phyloP scores from a whole-genome alignment of 768 basidiomycete species.

The Imleria badia region DNA sequence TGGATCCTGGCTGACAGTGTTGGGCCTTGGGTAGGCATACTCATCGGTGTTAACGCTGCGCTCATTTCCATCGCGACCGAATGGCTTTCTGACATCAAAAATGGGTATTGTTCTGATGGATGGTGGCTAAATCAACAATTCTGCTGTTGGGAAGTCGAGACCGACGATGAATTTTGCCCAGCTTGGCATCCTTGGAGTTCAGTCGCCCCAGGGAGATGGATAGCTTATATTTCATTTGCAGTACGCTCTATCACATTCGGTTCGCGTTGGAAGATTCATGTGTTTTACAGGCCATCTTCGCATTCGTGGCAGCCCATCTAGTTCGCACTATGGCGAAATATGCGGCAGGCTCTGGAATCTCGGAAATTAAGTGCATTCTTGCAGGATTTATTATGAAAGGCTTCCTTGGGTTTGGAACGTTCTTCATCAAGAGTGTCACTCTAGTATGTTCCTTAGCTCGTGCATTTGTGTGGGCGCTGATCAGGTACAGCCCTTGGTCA shows the following conservation, averaged over 20 bases:
- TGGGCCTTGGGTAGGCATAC: constrained; percentile 55
- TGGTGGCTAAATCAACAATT: constrained; percentile 99
- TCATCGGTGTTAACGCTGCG: constrained; percentile 93
- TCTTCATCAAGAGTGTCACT: constrained; percentile 91
- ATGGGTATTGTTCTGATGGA: constrained; percentile 93
- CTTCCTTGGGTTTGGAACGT: constrained; percentile 85
- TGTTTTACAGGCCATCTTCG: constrained; percentile 63
- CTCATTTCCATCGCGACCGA: constrained; percentile 93
- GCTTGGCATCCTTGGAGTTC: constrained; percentile 93
- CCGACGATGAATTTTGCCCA: constrained; percentile 77
- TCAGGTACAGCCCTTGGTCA: constrained; percentile 78
- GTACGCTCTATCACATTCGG: constrained; percentile 46
- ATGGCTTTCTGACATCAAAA: constrained; percentile 97
- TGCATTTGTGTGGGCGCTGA: constrained; percentile 10
- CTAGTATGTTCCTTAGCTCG: constrained; percentile 53
- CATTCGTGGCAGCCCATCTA: constrained; percentile 85
- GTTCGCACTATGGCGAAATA: constrained; percentile 89
- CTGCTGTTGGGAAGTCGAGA: constrained; percentile 96
- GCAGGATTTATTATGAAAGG: constrained; percentile 98
- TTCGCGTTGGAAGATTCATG: constrained; percentile 3
- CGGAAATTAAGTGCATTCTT: constrained; percentile 97
- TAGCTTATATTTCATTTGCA: constrained; percentile 85
- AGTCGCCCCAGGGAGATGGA: constrained; percentile 69
- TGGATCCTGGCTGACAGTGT: constrained; percentile 1
- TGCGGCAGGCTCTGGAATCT: constrained; percentile 97